Conservation (phyloP, 352 stramenopile genomes). For the Globisporangium polare region DNA sequence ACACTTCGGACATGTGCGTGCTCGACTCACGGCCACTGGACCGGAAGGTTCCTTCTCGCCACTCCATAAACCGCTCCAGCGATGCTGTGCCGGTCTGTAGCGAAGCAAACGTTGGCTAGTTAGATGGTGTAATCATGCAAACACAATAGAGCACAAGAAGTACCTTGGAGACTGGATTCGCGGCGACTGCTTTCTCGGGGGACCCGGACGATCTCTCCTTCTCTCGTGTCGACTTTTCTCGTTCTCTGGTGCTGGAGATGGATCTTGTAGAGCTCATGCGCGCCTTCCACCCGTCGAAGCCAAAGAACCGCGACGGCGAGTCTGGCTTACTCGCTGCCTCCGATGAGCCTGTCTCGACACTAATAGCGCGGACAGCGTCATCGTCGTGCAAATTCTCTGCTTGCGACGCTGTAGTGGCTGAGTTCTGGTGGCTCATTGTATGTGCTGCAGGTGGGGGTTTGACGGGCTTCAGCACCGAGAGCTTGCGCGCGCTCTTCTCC, state of each 20-base stretch:
- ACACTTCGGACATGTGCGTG: slow-evolving; percentile 3
- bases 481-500: neutral
- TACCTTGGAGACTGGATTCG: slow-evolving; percentile 9
- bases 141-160: too few relatives aligned
- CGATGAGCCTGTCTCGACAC: neutral
- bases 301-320: slow-evolving; percentile 18
- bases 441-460: slow-evolving; percentile 9
- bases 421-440: neutral
- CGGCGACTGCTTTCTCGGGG: neutral
- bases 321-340: slow-evolving; percentile 6
- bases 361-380: neutral
- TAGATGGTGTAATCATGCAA: too few relatives aligned
- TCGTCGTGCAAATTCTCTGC: neutral
- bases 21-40: slow-evolving; percentile 13
- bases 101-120: too few relatives aligned
- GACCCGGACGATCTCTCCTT: slow-evolving; percentile 4
- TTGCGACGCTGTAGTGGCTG: neutral
- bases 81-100: slow-evolving; percentile 1
- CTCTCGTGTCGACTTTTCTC: neutral
- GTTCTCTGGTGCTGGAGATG: neutral
- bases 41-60: slow-evolving; percentile 8
- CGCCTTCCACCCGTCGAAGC: neutral
- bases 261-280: neutral
- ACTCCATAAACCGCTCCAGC: slow-evolving; percentile 10
- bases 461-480: slow-evolving; percentile 1